Evolutionary conservation across 2,329 filamentous ascomycete species (phyloP), one percentile per base, ranked within the genome.

Genomic region (Trichophyton benhamiae): DNA sequence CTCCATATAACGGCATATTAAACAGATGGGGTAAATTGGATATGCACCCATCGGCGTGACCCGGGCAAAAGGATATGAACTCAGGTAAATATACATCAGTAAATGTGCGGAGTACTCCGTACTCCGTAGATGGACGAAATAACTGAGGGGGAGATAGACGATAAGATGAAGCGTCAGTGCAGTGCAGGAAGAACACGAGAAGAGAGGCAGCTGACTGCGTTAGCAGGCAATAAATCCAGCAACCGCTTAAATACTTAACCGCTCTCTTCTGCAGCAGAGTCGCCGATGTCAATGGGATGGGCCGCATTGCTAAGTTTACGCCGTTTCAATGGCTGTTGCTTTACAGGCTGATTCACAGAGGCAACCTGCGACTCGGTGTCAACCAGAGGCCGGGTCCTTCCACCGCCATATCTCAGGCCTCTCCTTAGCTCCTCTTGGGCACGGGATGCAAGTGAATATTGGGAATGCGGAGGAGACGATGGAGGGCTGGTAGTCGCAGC

Each of bases 221-320:
- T 48, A 25, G 2, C 44, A 48, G 1, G 2, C 17, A 48, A 22
- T 48, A 48, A 48, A 13, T 38, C 4, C 15, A 20, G 15, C 9
- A 48, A 25, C 9, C 4, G n/a, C 38, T n/a, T 44, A 25, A 30
- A 25, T 22, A 17, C 22, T 52, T 6, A 52, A 30, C 7, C 30
- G 15, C 49, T 53, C n/a, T 53, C 49, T n/a, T 53, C 49, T 9
- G 22, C 22, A 2, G 49, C 13, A 30, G 59, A 61, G 8, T 63
- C 62, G 17, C 69, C 69, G 59, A 72, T 65, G 61, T 72, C 69
- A 59, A 72, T 67, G 17, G 69, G 66, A 38, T 67, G 65, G n/a
- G 63, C 63, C 52, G 67, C 69, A 53, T 71, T 71, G 66, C 71
- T 72, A 33, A 71, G 68, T 60, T 71, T 72, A 59, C 69, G 68